Percentiles rank a stretch among this genome's conserved stretches.
These are phyloP conservation scores for Murraya paniculata DNA, from an alignment of 345 rosid genomes.

Conservation along the genomic window DNA sequence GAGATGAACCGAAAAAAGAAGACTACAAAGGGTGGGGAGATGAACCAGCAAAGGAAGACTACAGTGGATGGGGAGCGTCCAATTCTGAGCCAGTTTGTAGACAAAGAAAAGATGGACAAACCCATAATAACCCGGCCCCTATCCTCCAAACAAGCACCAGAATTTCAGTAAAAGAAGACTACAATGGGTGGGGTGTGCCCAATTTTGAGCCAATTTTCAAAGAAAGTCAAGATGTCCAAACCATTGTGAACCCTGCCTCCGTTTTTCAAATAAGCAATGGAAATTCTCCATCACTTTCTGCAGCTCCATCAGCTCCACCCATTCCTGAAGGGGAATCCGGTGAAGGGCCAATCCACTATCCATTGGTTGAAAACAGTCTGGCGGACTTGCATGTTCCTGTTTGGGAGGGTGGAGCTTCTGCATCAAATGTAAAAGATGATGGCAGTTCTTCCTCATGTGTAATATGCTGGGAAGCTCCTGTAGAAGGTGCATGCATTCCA, in stretches of 20 bases:
- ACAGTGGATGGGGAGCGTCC: slow-evolving; percentile 35
- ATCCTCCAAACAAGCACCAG: slow-evolving; percentile 16
- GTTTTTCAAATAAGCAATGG: slow-evolving; percentile 15
- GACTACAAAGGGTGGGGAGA: slow-evolving; percentile 29
- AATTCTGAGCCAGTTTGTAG: slow-evolving; percentile 22
- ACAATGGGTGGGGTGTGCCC: slow-evolving; percentile 37
- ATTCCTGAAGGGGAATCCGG: slow-evolving; percentile 20
- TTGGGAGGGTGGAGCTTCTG: slow-evolving; percentile 6
- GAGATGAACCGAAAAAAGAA: too few species aligned
- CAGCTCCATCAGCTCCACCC: slow-evolving; percentile 34
- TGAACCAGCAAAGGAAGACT: slow-evolving; percentile 24
- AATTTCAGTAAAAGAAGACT: slow-evolving; percentile 20
- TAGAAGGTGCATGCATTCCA: slow-evolving; percentile 52
- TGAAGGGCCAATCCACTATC: slow-evolving; percentile 38
- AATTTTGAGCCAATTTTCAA: slow-evolving; percentile 21
- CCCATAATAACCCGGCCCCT: slow-evolving; percentile 7
- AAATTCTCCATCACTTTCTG: slow-evolving; percentile 18
- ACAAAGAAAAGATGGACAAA: slow-evolving; percentile 19
- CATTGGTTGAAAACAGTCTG: slow-evolving; percentile 28
- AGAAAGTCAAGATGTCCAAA: slow-evolving; percentile 19
- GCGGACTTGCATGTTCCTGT: slow-evolving; percentile 19
- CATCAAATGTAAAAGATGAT: slow-evolving; percentile 24
- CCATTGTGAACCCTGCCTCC: slow-evolving; percentile 5
- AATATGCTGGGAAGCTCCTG: slow-evolving; percentile 53
- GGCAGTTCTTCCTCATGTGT: slow-evolving; percentile 36